Evolutionary conservation across 768 basidiomycete species (phyloP).

Genomic region (Holtermannia corniformis): DNA sequence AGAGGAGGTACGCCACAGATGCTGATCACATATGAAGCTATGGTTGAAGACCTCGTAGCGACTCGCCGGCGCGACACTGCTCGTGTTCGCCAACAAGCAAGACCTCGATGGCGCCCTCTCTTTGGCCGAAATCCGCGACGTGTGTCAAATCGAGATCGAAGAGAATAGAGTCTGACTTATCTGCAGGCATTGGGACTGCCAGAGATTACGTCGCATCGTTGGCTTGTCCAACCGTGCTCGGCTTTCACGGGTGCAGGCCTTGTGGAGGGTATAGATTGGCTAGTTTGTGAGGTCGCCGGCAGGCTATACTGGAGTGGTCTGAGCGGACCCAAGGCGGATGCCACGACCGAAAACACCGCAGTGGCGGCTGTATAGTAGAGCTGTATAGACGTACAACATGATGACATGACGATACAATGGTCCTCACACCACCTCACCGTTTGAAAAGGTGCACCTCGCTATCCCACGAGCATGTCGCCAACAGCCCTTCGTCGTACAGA

Average conservation of each 20-base stretch:
- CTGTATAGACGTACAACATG: no score
- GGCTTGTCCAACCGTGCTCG: conserved; percentile 84
- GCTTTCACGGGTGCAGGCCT: conserved; percentile 82
- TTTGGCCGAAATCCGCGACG: conserved; percentile 69
- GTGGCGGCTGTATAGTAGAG: no score
- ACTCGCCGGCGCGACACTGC: conserved; percentile 85
- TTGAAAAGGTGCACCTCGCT: conserved; percentile 61
- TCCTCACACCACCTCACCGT: conserved; percentile 2
- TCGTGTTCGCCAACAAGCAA: conserved; percentile 97
- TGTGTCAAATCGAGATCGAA: conserved; percentile 42
- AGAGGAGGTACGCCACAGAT: conserved; percentile 65
- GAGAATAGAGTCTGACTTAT: not conserved
- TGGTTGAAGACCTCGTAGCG: conserved; percentile 49
- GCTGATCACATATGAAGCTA: not conserved
- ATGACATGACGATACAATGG: conserved; percentile 3
- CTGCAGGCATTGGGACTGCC: conserved; percentile 66
- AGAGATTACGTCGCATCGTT: conserved; percentile 76
- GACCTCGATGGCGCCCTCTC: conserved; percentile 83
- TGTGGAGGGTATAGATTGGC: conserved; percentile 79
- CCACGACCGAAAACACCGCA: not conserved
- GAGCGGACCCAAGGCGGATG: conserved; percentile 42
- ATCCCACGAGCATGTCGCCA: conserved; percentile 92
- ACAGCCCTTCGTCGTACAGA: conserved; percentile 72
- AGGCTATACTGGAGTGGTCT: conserved; percentile 58
- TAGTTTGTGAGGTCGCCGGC: conserved; percentile 75